phyloP scores from a whole-genome alignment of 2,329 filamentous ascomycete genomes.

The Penicillium fuscoglaucum region DNA sequence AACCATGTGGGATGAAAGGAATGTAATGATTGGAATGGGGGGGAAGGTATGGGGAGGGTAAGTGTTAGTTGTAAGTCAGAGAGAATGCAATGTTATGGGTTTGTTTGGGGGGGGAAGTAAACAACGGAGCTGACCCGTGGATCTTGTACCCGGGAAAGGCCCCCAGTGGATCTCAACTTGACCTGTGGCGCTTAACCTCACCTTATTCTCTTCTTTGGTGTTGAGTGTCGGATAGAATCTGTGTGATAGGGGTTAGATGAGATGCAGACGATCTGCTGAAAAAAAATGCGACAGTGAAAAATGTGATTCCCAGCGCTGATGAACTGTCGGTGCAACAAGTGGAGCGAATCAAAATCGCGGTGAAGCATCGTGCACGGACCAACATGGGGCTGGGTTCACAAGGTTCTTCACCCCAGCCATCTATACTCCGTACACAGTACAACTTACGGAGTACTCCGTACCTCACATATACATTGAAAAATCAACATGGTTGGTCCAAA shows the following conservation, averaged over 20 bases:
- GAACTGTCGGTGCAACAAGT: conserved; percentile 21
- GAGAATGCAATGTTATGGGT: conserved; percentile 24
- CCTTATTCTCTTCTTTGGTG: not conserved
- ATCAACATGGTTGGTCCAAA: not conserved
- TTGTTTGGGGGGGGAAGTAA: conserved; percentile 26
- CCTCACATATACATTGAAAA: not conserved
- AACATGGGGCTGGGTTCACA: conserved; percentile 11
- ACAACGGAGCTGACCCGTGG: conserved; percentile 15
- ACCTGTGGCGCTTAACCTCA: conserved; percentile 1
- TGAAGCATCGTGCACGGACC: conserved; percentile 27
- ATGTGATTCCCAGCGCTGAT: conserved; percentile 14
- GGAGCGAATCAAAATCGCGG: conserved; percentile 32
- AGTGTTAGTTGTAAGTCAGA: conserved; percentile 5
- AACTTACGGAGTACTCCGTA: not conserved
- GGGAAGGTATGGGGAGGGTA: conserved; percentile 4
- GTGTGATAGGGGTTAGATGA: not conserved
- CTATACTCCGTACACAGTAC: not conserved
- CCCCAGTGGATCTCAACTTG: conserved; percentile 3
- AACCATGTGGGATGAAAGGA: conserved; percentile 32
- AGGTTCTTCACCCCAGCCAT: conserved; percentile 9
- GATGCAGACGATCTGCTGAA: conserved; percentile 7
- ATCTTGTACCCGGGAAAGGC: conserved; percentile 7
- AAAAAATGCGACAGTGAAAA: conserved; percentile 4
- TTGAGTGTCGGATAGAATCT: not conserved
- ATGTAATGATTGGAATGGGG: conserved; percentile 11